Conservation (phyloP, 2,329 filamentous ascomycete genomes). For the Alternaria dauci region DNA sequence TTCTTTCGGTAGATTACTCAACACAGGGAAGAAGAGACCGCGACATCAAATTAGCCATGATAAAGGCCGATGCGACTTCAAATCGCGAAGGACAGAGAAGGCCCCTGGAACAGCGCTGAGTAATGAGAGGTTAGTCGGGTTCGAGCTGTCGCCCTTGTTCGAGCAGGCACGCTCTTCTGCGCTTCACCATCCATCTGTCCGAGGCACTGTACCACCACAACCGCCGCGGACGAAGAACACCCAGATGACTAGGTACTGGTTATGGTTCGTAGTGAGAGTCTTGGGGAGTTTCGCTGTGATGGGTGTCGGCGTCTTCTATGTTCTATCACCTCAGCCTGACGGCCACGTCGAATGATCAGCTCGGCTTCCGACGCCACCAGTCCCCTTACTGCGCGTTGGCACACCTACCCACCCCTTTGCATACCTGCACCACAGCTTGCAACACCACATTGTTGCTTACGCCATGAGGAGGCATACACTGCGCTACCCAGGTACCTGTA, state of each 20-base stretch:
- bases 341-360: background rate
- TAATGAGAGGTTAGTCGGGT: background rate
- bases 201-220: background rate
- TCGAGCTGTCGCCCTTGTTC: background rate
- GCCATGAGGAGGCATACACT: background rate
- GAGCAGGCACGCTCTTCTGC: background rate
- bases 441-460: background rate
- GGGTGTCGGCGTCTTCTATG: background rate
- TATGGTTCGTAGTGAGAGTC: background rate
- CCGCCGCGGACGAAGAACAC: background rate
- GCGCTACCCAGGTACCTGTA: background rate
- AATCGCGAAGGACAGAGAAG: background rate
- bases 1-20: background rate
- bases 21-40: background rate
- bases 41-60: background rate
- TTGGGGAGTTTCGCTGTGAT: background rate
- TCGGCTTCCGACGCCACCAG: background rate
- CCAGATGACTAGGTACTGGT: background rate
- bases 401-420: background rate
- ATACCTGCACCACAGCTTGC: background rate
- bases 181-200: background rate
- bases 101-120: background rate
- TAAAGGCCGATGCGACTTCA: background rate
- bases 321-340: background rate
- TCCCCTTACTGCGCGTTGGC: background rate